phyloP scores from a whole-genome alignment of 768 basidiomycete genomes.

The Sarcomyxa edulis region DNA sequence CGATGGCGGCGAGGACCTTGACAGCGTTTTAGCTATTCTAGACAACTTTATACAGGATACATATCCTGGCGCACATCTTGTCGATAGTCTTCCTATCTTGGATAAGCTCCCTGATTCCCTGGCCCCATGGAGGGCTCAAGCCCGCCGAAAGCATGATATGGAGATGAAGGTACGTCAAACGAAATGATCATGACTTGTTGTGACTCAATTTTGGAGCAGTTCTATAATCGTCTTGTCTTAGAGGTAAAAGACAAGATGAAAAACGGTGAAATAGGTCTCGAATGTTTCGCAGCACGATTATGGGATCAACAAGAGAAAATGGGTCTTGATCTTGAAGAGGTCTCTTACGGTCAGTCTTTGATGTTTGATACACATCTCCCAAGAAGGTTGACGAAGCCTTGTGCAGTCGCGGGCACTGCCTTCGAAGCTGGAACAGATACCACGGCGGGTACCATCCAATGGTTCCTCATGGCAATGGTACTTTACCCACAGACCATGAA shows the following conservation, averaged over 20 bases:
- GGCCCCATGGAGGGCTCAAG: constrained; percentile 9
- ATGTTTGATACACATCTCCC: too few species aligned
- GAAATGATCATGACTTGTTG: neutral
- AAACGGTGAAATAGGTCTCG: constrained; percentile 7
- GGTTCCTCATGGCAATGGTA: too few species aligned
- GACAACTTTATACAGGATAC: constrained; percentile 17
- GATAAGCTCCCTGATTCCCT: constrained; percentile 9
- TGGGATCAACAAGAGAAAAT: too few species aligned
- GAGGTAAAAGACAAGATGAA: constrained; percentile 17
- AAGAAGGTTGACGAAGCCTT: too few species aligned
- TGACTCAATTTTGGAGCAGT: constrained; percentile 6
- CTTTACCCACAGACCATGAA: constrained; percentile 9
- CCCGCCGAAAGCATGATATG: constrained; percentile 6
- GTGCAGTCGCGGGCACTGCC: too few species aligned
- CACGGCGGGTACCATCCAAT: too few species aligned
- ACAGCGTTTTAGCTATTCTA: constrained; percentile 13
- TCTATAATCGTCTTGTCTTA: constrained; percentile 14
- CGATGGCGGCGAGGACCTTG: constrained; percentile 17
- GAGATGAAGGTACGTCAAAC: constrained; percentile 7
- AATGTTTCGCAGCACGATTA: too few species aligned
- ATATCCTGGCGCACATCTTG: constrained; percentile 12
- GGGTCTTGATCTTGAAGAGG: too few species aligned
- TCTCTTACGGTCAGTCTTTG: too few species aligned
- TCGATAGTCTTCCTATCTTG: constrained; percentile 10
- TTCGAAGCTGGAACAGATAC: too few species aligned